Conservation (phyloP, 352 stramenopile genomes). For the Phytophthora colocasiae region DNA sequence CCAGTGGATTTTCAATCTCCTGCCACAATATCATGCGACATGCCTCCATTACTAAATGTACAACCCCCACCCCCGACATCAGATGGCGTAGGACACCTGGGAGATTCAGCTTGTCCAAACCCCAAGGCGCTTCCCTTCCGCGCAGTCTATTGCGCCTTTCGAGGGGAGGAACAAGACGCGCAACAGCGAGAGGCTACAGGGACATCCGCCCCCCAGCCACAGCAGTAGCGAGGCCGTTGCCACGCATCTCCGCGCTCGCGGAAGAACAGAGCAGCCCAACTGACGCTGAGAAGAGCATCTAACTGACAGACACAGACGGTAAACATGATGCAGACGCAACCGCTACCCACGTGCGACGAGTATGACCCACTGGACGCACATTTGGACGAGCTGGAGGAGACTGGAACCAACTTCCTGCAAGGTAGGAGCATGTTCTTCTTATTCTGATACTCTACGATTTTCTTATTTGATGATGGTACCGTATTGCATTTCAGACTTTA, state of each 20-base stretch:
- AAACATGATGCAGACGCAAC: conserved; percentile 58
- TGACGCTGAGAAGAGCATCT: not conserved
- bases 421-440: conserved; percentile 31
- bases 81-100: conserved; percentile 15
- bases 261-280: conserved; percentile 8
- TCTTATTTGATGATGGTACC: conserved; percentile 24
- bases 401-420: conserved; percentile 72
- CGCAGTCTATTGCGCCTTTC: conserved; percentile 35
- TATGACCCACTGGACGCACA: conserved; percentile 77
- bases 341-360: conserved; percentile 63
- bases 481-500: conserved; percentile 49
- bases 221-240: not conserved
- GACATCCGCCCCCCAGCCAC: not conserved
- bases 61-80: not conserved
- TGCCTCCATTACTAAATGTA: not conserved
- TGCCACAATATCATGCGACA: conserved; percentile 23
- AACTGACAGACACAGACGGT: conserved; percentile 3
- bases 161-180: conserved; percentile 16
- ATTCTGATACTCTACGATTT: conserved; percentile 1
- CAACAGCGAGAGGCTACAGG: not conserved
- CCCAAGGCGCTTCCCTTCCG: conserved; percentile 11
- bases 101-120: conserved; percentile 55
- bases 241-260: conserved; percentile 2
- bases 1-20: not conserved
- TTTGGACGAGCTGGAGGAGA: conserved; percentile 75